These are phyloP conservation scores for Rhynchospora pubera DNA, from an alignment of 176 grass and related monocot genomes.

Conservation along the genomic window DNA sequence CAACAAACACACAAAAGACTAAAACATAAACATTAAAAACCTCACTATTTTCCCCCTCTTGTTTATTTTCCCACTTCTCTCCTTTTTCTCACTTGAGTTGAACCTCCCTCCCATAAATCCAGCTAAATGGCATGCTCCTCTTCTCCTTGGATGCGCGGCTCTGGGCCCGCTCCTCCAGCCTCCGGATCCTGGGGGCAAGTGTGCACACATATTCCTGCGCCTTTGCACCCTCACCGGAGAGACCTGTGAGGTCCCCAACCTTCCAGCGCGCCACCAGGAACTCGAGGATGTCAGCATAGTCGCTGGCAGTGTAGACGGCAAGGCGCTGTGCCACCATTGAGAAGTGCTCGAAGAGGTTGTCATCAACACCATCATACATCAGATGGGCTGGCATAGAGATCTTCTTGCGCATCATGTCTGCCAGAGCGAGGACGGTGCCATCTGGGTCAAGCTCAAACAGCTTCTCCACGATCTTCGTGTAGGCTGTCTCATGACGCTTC, in stretches of 20 bases:
- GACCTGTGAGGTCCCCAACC: slow-evolving; percentile 44
- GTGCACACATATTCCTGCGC: slow-evolving; percentile 86
- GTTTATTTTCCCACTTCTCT: neutral
- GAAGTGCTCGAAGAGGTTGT: slow-evolving; percentile 92
- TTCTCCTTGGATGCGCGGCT: slow-evolving; percentile 52
- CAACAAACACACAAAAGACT: slow-evolving; percentile 30
- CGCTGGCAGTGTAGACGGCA: slow-evolving; percentile 80
- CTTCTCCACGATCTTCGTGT: slow-evolving; percentile 94
- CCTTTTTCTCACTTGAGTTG: slow-evolving; percentile 36
- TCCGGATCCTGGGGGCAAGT: slow-evolving; percentile 73
- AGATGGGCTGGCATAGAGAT: slow-evolving; percentile 94
- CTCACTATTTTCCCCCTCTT: slow-evolving; percentile 34
- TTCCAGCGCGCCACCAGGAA: slow-evolving; percentile 88
- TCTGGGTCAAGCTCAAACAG: slow-evolving; percentile 88
- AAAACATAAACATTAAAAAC: slow-evolving; percentile 25
- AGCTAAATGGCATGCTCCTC: slow-evolving; percentile 58
- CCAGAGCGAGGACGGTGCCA: slow-evolving; percentile 57
- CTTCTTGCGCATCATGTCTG: slow-evolving; percentile 99
- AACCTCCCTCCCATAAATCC: slow-evolving; percentile 74
- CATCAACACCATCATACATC: slow-evolving; percentile 80
- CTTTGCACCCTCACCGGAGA: slow-evolving; percentile 63
- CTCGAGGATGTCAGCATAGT: slow-evolving; percentile 91
- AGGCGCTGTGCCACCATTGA: slow-evolving; percentile 73
- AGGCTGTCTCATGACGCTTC: slow-evolving; percentile 90
- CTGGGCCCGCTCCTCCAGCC: slow-evolving; percentile 74